Evolutionary conservation across 805 yeast genomes (phyloP).

Genomic region (Vanderwaltozyma verrucispora): DNA sequence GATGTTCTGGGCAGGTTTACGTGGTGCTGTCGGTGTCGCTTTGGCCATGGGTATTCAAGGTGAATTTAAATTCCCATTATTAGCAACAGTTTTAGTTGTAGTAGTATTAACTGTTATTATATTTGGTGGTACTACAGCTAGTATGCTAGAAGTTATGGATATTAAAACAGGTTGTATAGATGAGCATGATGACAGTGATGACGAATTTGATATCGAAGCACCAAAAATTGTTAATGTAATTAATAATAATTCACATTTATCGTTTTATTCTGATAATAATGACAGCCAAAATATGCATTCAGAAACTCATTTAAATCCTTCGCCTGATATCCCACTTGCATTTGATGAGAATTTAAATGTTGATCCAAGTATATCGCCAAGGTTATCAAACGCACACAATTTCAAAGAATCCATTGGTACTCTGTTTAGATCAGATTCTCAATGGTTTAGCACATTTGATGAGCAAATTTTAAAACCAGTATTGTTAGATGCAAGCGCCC

Average conservation of each 20-base stretch:
- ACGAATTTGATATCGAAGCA: constrained; percentile 90
- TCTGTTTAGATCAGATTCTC: constrained; percentile 35
- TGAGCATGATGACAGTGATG: constrained; percentile 70
- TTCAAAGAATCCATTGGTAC: constrained; percentile 13
- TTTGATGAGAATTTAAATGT: neutral
- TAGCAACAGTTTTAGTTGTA: constrained; percentile 93
- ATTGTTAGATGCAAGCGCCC: constrained; percentile 43
- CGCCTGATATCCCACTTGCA: neutral
- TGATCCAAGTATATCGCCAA: neutral
- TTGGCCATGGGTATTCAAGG: constrained; percentile 96
- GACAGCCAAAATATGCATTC: neutral
- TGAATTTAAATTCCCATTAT: constrained; percentile 73
- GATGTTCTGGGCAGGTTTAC: constrained; percentile 98
- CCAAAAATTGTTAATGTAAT: constrained; percentile 24
- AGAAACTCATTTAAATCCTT: neutral
- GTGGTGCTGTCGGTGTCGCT: constrained; percentile 99
- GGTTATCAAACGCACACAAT: constrained; percentile 1
- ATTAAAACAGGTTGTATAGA: constrained; percentile 86
- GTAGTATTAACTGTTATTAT: constrained; percentile 93
- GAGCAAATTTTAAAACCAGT: constrained; percentile 92
- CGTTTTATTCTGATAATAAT: constrained; percentile 22
- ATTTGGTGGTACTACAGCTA: constrained; percentile 97
- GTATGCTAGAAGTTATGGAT: constrained; percentile 91
- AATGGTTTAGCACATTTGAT: constrained; percentile 90
- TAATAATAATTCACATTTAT: neutral